phyloP scores from a whole-genome alignment of 192 early-diverging fungal genomes.

The Coemansia sp. region DNA sequence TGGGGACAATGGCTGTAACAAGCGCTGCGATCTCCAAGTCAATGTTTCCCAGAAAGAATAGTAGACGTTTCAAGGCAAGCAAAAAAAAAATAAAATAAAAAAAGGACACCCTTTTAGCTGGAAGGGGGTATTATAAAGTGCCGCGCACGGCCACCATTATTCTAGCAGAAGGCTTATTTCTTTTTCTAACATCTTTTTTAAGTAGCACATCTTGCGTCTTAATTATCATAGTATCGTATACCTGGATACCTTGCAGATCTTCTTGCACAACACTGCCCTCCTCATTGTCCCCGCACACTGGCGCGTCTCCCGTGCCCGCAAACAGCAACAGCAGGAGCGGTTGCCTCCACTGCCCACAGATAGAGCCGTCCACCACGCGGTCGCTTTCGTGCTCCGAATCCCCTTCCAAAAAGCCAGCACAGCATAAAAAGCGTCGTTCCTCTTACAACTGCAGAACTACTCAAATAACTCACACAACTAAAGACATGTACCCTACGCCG shows the following conservation, averaged over 20 bases:
- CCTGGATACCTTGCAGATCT: too few species aligned
- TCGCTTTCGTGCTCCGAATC: neutral
- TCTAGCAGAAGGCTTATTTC: too few species aligned
- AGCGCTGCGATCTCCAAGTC: conserved; percentile 1
- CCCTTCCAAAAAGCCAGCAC: neutral
- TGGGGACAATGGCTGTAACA: too few species aligned
- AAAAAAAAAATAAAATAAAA: too few species aligned
- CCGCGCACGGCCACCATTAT: too few species aligned
- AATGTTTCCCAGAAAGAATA: conserved; percentile 4
- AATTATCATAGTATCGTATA: too few species aligned
- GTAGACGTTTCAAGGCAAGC: neutral
- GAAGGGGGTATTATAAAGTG: neutral
- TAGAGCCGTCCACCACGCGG: neutral
- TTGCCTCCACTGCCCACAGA: neutral
- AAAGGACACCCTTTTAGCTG: neutral
- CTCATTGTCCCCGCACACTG: neutral
- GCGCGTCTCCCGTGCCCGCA: conserved; percentile 3
- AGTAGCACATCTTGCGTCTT: too few species aligned
- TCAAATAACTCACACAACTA: neutral
- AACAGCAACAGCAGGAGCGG: neutral
- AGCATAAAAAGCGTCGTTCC: neutral
- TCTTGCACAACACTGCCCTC: neutral
- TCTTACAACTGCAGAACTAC: neutral
- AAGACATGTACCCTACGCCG: conserved; percentile 5
- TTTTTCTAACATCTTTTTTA: too few species aligned